Evolutionary conservation across 495 filamentous ascomycete species (phyloP).

Genomic region (Tuber umbilicatum): DNA sequence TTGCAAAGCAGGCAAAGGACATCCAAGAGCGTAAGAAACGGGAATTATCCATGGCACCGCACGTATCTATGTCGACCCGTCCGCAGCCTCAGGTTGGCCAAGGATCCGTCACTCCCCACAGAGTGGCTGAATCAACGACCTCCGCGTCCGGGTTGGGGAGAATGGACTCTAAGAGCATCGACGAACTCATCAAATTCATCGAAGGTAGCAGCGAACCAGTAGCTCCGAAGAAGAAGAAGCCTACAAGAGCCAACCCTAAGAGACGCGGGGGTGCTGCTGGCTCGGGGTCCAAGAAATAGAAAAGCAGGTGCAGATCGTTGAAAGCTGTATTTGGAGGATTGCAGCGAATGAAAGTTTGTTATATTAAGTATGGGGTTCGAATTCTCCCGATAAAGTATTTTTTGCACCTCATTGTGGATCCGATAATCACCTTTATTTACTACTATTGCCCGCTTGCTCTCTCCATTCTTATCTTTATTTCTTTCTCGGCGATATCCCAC

Average conservation of each 20-base stretch:
- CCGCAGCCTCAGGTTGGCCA: constrained; percentile 52
- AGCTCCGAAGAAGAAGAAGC: constrained; percentile 68
- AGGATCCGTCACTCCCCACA: constrained; percentile 31
- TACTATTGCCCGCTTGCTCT: neutral
- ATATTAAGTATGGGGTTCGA: neutral
- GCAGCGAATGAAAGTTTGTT: neutral
- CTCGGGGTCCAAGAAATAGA: constrained; percentile 19
- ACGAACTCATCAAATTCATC: constrained; percentile 81
- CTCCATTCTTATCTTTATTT: neutral
- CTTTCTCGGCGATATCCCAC: neutral
- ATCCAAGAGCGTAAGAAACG: constrained; percentile 64
- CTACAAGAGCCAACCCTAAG: constrained; percentile 64
- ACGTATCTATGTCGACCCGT: constrained; percentile 45
- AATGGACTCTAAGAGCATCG: constrained; percentile 69
- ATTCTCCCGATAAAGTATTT: neutral
- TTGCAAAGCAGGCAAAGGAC: constrained; percentile 87
- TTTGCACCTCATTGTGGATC: neutral
- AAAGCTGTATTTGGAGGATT: neutral
- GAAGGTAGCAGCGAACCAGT: constrained; percentile 62
- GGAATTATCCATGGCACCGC: constrained; percentile 53
- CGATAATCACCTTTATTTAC: neutral
- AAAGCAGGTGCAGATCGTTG: neutral
- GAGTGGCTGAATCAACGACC: constrained; percentile 45
- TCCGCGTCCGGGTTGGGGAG: constrained; percentile 38
- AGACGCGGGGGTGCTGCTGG: constrained; percentile 49